Evolutionary conservation across 75 land plant species (phyloP).

Genomic region (Ceratopteris richardii): DNA sequence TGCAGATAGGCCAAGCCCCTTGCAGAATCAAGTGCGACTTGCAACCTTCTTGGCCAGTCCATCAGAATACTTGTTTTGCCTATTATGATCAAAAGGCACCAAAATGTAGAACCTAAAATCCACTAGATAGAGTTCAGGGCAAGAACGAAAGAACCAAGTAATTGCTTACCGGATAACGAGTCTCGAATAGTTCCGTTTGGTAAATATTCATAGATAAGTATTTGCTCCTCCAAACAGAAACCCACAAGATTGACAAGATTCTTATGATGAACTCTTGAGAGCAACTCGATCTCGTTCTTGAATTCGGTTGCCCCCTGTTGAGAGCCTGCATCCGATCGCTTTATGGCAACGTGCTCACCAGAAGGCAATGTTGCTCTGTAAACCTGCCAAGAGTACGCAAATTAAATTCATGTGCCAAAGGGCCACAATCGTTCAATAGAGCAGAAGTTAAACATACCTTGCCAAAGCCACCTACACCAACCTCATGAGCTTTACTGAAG

Average conservation of each 20-base stretch:
- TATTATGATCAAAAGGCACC: not conserved
- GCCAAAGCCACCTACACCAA: constrained; percentile 43
- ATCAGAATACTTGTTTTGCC: not conserved
- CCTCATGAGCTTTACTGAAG: constrained; percentile 30
- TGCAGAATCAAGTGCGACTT: constrained; percentile 22
- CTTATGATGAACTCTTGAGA: constrained; percentile 36
- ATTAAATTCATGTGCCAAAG: not conserved
- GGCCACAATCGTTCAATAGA: not conserved
- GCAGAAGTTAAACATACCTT: constrained; percentile 19
- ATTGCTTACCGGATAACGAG: constrained; percentile 20
- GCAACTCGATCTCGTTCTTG: constrained; percentile 34
- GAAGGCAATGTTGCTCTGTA: constrained; percentile 17
- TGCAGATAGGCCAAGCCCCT: constrained; percentile 25
- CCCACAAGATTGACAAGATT: constrained; percentile 35
- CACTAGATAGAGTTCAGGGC: not conserved
- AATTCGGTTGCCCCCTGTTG: constrained; percentile 34
- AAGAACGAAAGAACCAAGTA: not conserved
- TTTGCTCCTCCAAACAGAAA: constrained; percentile 42
- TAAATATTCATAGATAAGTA: constrained; percentile 39
- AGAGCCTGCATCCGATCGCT: constrained; percentile 24
- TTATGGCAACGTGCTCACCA: constrained; percentile 23
- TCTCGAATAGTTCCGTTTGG: constrained; percentile 29
- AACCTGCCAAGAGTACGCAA: constrained; percentile 10
- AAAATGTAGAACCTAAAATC: not conserved
- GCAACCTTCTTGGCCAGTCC: constrained; percentile 19